Base-by-base conservation (phyloP, 345 rosid species). In the Streptanthus diversifolius region DNA sequence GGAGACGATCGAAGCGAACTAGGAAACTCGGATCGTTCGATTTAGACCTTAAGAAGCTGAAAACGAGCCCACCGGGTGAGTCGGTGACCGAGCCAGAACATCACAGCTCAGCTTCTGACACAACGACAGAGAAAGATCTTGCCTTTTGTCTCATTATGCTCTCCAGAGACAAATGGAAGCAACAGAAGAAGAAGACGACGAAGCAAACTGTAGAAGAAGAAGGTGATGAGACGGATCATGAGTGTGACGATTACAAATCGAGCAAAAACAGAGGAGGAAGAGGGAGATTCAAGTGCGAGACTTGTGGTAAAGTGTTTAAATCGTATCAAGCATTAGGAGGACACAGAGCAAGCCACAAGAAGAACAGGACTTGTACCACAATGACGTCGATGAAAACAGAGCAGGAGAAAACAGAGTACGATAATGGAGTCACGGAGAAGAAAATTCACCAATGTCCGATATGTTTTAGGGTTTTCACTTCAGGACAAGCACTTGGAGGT, bases 401-500 rank as follows among this genome's bases (percentile, higher is more conserved):
- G 66, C 56, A 63, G 8, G 66, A 22, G 68, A 19, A 78, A 79
- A 29, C 65, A 82, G 82, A 67, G 65, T 82, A 81, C 54, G 87
- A 63, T 19, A 5, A 32, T 63, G 84, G 53, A 54, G 74, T 80
- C 22, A 57, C 68, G 6, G 57, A 71, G 76, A 82, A 80, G 72
- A 91, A 77, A 84, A 57, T 76, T 65, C 95, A 91, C 41, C 83
- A 88, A 71, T 95, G 99, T 66, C 95, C 95, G 2, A 87, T 85
- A 24, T 95, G 99, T 81, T 84, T 81, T 22, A 83, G 96, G 71
- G 93, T 88, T 30, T 95, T 95, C 64, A 70, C 82, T 6, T 91
- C 99, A 5, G 99, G 99, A 32, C 99, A 95, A 86, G 99, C 99
- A 0, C 86, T 95, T 17, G 99, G 99, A 12, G 99, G 99, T 7